Base-by-base conservation (phyloP, 1,284 basidiomycete species). In the Ganoderma multipileum region DNA sequence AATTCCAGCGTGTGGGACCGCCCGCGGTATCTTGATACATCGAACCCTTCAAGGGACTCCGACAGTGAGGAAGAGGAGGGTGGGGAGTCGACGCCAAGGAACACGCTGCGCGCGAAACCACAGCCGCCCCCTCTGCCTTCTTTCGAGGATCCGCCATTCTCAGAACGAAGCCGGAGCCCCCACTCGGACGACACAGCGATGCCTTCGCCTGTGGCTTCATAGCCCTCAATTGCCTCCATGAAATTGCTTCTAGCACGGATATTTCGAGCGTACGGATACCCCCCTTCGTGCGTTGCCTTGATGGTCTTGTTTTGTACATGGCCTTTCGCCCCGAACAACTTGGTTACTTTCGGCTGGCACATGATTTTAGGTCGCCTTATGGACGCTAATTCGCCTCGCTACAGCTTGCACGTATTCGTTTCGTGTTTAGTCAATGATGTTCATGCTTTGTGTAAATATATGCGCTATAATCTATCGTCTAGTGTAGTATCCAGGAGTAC, bases 11-110 rank as follows among this genome's bases (percentile, higher is more conserved):
- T 71, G 38, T 72, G 71, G 71, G 66, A 64, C 3, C 28, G 50
- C 62, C 9, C 16, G 52, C 28, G 16, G 7, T 20, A 55, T 20
- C 7, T 33, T 14, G 52, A 20, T 18, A 30, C 20, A 38, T 54
- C 42, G 42, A 57, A 36, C 41, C 28, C 57, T 3, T 57, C 47
- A 23, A 28, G 30, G 36, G 18, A 60, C 11, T 55, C 44, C 36
- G 26, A 61, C 2, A 62, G 65, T 12, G 59, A 60, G 14, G 42
- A 58, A 3, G 81, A 76, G 75, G 63, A 76, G 74, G 72, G 76
- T 75, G 74, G 81, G 70, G 83, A 81, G 61, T 78, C 80, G 60
- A 89, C 87, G 44, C 86, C 88, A 66, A 83, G 84, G 73, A 83
- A 81, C 77, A 83, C 85, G 26, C 75, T 82, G 28, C 76, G 82